phyloP scores from a whole-genome alignment of 2,329 filamentous ascomycete genomes.

The Fragosphaeria purpurea region DNA sequence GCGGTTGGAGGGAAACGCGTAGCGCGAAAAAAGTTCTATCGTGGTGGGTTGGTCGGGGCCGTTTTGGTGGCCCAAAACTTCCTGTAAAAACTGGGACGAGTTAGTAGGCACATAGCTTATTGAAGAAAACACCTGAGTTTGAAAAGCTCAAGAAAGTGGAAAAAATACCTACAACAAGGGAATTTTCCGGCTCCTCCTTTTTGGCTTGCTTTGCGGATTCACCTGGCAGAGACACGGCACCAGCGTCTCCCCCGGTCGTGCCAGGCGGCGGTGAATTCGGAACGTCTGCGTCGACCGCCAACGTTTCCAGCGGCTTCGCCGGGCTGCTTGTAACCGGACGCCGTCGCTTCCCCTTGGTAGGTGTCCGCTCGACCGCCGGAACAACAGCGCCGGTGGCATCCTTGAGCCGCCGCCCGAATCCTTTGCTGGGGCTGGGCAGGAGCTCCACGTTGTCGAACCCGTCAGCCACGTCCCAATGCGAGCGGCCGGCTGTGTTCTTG shows the following conservation, averaged over 20 bases:
- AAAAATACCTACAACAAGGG: conserved; percentile 34
- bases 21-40: conserved; percentile 57
- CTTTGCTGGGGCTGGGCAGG: conserved; percentile 42
- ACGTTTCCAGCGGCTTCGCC: conserved; percentile 47
- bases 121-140: neutral
- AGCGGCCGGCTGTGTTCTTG: conserved; percentile 29
- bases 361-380: conserved; percentile 43
- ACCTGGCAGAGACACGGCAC: no score
- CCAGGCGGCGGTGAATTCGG: neutral
- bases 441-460: conserved; percentile 65
- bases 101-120: conserved; percentile 15
- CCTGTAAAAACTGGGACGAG: conserved; percentile 42
- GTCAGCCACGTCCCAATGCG: conserved; percentile 54
- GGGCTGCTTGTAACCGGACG: conserved; percentile 57
- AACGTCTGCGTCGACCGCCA: conserved; percentile 15
- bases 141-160: neutral
- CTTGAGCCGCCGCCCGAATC: conserved; percentile 28
- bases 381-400: conserved; percentile 30
- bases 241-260: no score
- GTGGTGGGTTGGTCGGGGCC: conserved; percentile 47
- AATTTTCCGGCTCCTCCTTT: neutral
- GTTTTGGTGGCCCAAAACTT: conserved; percentile 53
- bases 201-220: neutral
- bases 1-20: conserved; percentile 54
- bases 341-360: conserved; percentile 63